Evolutionary conservation across 2,329 filamentous ascomycete species (phyloP), one percentile per base, ranked within the genome.

Genomic region (Colletotrichum lini): DNA sequence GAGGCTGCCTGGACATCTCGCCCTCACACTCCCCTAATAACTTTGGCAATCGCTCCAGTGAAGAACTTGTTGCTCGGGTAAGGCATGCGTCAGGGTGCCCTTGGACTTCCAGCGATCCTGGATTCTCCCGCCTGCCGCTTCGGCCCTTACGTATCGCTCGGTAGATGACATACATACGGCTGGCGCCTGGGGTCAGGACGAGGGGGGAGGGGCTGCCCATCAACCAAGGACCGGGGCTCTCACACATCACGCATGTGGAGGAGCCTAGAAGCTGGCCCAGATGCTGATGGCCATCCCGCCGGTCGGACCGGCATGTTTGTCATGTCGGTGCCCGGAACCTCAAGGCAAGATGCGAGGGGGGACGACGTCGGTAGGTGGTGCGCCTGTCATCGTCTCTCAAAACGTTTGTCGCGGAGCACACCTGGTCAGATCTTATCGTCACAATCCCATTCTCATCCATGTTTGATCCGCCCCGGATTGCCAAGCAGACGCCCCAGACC

Each of bases 311-410:
- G 76, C 76, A 77, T 77, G 76, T 81, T 79, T 79, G 75, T 76
- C 74, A 58, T 81, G 80, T 82, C 82, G 79, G 74, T 82, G 79
- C 79, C 82, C 81, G 80, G 82, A 78, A 75, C 8, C 44, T 44
- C 6, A 75, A 78, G 79, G 78, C 76, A 78, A 77, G 38, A 45
- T 45, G 57, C 60, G 50, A 67, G 26, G 26, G 26, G 58, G 58
- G 47, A 53, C 38, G 44, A 45, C 45, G 4, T 18, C 58, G 21
- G n/a, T 45, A 16, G 26, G 26, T 30, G 13, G n/a, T 44, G 64
- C 52, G 52, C 57, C 52, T 63, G 68, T 58, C 52, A 45, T 58
- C 44, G 50, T 58, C 64, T 62, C 45, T 52, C 58, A 23, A 57
- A 50, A 47, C 50, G 64, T 67, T 57, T 57, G n/a, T 44, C 44